Base-by-base conservation (phyloP, 2,329 filamentous ascomycete genomes). In the Penicillium italicum region DNA sequence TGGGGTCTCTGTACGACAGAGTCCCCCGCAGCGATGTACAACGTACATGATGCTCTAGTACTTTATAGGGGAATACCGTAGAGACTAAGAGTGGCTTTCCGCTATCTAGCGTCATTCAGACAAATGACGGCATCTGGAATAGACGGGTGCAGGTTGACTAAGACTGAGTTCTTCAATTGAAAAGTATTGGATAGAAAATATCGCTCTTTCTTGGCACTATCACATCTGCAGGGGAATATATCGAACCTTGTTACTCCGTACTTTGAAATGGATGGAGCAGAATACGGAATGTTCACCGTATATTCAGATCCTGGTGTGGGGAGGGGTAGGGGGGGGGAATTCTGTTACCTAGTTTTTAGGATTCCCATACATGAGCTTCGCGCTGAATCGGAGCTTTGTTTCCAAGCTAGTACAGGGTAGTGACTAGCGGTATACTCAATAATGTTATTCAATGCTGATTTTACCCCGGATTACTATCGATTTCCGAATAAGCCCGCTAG, bases 1-100 rank as follows among this genome's bases (percentile, higher is more conserved):
- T 60, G 61, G 58, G 50, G 53, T 59, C 52, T 47, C 53, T 42
- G 48, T 43, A 44, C 22, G 48, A 61, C 55, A 55, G 45, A 47
- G 50, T 57, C 55, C 56, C 53, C 55, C 50, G 45, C 40, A 44
- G 49, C 43, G 51, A 54, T 50, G 44, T 50, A 50, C 48, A 18
- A 34, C 22, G 48, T 50, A 50, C 47, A 50, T 28, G 37, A 40
- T 40, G 26, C 34, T n/a, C 34, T 49, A 49, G 36, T 49, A 49
- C 34, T n/a, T 30, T 49, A 49, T 49, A 49, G 46, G 46, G 18
- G 46, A 40, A 34, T 34, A 26, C 16, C 20, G 26, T 14, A 10
- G n/a, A n/a, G 48, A 26, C 28, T 26, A 43, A 51, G 16, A 20
- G 30, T 26, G 6, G 37, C 11, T 50, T 51, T 37, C 38, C 38